These are phyloP conservation scores for Vaccinium macrocarpon DNA, from an alignment of 148 eudicot genomes.

Conservation along the genomic window DNA sequence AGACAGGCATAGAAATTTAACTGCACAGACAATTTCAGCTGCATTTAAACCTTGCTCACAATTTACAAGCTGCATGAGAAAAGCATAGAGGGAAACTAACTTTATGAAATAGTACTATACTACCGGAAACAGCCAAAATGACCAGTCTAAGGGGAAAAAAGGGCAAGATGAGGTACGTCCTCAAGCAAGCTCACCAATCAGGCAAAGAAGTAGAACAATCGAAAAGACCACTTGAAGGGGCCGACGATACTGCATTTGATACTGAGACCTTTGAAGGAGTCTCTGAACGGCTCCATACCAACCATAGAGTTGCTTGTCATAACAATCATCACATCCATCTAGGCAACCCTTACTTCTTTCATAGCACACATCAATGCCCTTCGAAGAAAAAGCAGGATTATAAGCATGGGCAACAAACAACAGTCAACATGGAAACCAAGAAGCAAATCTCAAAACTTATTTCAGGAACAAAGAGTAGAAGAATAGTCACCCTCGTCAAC, in stretches of 20 bases:
- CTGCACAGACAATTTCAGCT: background rate
- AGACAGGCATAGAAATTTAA: background rate
- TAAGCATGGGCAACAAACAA: constrained; percentile 16
- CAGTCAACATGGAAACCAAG: background rate
- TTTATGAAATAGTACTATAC: background rate
- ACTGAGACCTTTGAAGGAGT: constrained; percentile 76
- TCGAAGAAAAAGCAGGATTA: constrained; percentile 17
- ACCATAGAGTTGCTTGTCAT: constrained; percentile 70
- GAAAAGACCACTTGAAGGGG: constrained; percentile 50
- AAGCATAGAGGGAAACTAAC: background rate
- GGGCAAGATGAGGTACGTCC: background rate
- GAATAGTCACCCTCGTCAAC: constrained; percentile 40
- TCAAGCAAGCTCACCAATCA: constrained; percentile 54
- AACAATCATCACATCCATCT: constrained; percentile 49
- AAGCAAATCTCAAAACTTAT: background rate
- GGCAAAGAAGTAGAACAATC: constrained; percentile 44
- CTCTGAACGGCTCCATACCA: constrained; percentile 80
- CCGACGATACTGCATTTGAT: constrained; percentile 66
- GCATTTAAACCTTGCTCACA: background rate
- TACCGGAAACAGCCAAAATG: background rate
- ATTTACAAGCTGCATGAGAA: background rate
- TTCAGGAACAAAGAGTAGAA: background rate
- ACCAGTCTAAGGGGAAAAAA: background rate
- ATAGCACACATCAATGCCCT: constrained; percentile 45
- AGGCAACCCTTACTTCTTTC: constrained; percentile 73